Evolutionary conservation across 2,329 filamentous ascomycete species (phyloP).

Genomic region (Pezicula rhizophila): DNA sequence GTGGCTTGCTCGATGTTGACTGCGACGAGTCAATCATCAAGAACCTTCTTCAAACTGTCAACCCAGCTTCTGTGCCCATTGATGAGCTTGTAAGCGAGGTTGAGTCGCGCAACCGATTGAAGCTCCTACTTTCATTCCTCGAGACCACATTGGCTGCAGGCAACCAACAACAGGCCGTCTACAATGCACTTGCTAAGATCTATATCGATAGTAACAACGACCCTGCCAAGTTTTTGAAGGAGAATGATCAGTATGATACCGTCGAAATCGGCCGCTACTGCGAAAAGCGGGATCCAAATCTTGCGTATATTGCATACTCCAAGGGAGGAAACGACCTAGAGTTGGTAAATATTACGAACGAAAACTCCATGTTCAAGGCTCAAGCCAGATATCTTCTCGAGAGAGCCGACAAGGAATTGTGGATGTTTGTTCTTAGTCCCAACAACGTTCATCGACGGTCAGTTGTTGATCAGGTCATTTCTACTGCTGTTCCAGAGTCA

Average conservation of each 20-base stretch:
- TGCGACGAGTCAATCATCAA: slow-evolving; percentile 97
- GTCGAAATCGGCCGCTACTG: slow-evolving; percentile 94
- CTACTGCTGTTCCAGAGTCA: slow-evolving; percentile 88
- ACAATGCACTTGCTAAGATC: slow-evolving; percentile 96
- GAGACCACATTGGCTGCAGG: slow-evolving; percentile 84
- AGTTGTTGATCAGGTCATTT: slow-evolving; percentile 91
- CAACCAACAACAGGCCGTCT: slow-evolving; percentile 94
- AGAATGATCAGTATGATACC: slow-evolving; percentile 95
- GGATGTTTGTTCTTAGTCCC: slow-evolving; percentile 88
- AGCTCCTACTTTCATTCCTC: slow-evolving; percentile 91
- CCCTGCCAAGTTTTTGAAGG: slow-evolving; percentile 93
- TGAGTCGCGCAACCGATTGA: slow-evolving; percentile 91
- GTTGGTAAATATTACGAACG: slow-evolving; percentile 95
- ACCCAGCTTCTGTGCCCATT: slow-evolving; percentile 80
- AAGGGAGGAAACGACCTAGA: slow-evolving; percentile 98
- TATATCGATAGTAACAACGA: slow-evolving; percentile 99
- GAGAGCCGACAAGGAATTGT: slow-evolving; percentile 82
- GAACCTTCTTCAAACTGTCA: slow-evolving; percentile 77
- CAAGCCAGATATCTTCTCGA: slow-evolving; percentile 93
- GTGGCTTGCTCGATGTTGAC: slow-evolving; percentile 90
- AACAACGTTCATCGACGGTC: slow-evolving; percentile 95
- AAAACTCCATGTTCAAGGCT: slow-evolving; percentile 99
- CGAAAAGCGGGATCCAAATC: slow-evolving; percentile 94
- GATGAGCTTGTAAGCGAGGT: slow-evolving; percentile 92
- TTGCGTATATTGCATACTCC: slow-evolving; percentile 85